Percentiles rank a stretch among this genome's conserved stretches.
phyloP scores from a whole-genome alignment of 2,329 filamentous ascomycete genomes.

The Falciphora oryzae region DNA sequence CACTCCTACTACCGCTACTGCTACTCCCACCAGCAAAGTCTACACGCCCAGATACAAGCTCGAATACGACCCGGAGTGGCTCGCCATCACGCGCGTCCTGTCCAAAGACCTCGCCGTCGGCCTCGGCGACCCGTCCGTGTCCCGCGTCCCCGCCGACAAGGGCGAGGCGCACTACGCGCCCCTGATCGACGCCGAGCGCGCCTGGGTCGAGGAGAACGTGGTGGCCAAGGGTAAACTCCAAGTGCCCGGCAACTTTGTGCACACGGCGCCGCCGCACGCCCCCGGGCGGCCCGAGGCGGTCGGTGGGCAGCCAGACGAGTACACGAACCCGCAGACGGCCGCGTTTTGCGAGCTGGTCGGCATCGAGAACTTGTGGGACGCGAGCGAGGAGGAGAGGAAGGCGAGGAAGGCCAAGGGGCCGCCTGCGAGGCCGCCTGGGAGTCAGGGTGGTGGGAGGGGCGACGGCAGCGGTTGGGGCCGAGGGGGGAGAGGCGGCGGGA shows the following conservation, averaged over 20 bases:
- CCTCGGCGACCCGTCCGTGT: slow-evolving; percentile 36
- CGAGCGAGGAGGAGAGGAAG: slow-evolving; percentile 63
- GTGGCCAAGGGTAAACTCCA: slow-evolving; percentile 54
- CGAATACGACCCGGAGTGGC: slow-evolving; percentile 89
- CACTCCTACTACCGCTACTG: slow-evolving; percentile 16
- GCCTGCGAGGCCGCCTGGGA: slow-evolving; percentile 31
- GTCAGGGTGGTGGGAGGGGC: slow-evolving; percentile 29
- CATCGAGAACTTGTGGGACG: slow-evolving; percentile 70
- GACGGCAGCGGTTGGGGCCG: slow-evolving; percentile 32
- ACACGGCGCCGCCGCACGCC: slow-evolving; percentile 69
- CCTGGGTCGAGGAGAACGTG: slow-evolving; percentile 79
- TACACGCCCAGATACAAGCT: slow-evolving; percentile 48
- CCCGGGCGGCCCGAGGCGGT: slow-evolving; percentile 42
- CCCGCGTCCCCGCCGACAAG: slow-evolving; percentile 49
- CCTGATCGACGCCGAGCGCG: slow-evolving; percentile 62
- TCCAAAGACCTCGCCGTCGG: slow-evolving; percentile 60
- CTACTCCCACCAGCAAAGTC: not conserved
- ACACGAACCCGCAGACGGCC: slow-evolving; percentile 81
- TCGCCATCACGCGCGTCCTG: slow-evolving; percentile 85
- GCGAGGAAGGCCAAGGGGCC: slow-evolving; percentile 55
- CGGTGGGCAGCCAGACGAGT: slow-evolving; percentile 64
- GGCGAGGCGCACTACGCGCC: slow-evolving; percentile 64
- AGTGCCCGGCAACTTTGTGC: slow-evolving; percentile 72
- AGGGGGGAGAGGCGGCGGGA: slow-evolving; percentile 29
- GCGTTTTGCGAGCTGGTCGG: slow-evolving; percentile 73